Conservation (phyloP, 768 basidiomycete species). For the Rhodosporidiobolus sp. region DNA sequence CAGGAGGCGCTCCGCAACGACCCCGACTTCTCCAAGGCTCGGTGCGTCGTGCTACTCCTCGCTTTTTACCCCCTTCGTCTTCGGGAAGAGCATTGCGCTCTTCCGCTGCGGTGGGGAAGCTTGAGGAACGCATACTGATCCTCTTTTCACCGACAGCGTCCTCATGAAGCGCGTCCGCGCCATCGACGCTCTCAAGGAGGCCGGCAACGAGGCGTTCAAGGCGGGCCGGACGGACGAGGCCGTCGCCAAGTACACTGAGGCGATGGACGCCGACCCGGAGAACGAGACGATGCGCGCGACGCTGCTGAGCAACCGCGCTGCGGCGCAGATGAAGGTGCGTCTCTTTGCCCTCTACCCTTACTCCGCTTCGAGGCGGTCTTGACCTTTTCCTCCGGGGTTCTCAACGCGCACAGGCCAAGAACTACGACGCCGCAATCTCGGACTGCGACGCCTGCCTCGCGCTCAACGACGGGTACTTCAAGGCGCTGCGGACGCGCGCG, state of each 20-base stretch:
- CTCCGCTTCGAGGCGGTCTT: neutral
- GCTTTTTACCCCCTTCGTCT: neutral
- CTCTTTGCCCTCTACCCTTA: neutral
- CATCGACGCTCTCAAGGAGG: slow-evolving; percentile 77
- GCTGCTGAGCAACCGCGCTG: slow-evolving; percentile 77
- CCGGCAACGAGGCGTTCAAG: slow-evolving; percentile 77
- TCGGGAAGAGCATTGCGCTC: too few relatives aligned
- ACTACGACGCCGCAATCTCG: slow-evolving; percentile 64
- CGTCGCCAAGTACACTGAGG: slow-evolving; percentile 64
- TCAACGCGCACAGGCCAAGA: slow-evolving; percentile 56
- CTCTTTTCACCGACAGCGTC: slow-evolving; percentile 48
- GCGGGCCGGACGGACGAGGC: slow-evolving; percentile 61
- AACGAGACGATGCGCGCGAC: slow-evolving; percentile 79
- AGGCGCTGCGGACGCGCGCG: slow-evolving; percentile 80
- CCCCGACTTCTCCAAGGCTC: slow-evolving; percentile 68
- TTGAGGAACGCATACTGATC: neutral
- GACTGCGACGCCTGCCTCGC: slow-evolving; percentile 68
- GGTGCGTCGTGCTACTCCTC: slow-evolving; percentile 25
- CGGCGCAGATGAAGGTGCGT: slow-evolving; percentile 53
- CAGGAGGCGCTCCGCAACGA: slow-evolving; percentile 71
- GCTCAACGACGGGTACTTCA: slow-evolving; percentile 67
- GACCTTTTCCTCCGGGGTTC: neutral
- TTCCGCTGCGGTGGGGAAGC: neutral
- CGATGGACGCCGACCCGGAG: slow-evolving; percentile 62
- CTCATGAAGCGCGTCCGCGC: slow-evolving; percentile 76